phyloP scores from a whole-genome alignment of 257 asterid genomes.

The Ballota nigra region DNA sequence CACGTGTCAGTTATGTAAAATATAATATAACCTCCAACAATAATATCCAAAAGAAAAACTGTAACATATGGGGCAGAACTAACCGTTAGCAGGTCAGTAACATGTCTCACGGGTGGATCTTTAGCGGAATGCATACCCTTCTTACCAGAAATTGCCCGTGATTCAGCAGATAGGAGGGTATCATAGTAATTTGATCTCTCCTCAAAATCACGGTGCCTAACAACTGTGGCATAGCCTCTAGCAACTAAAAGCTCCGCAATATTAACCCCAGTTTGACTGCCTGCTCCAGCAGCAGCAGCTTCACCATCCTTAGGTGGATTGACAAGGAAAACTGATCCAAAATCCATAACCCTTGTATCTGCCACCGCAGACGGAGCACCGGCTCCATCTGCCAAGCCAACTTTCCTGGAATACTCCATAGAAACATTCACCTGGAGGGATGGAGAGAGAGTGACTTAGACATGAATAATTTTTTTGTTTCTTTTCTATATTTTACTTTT shows the following conservation, averaged over 20 bases:
- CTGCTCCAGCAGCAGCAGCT: constrained; percentile 50
- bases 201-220: constrained; percentile 97
- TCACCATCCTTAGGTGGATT: constrained; percentile 67
- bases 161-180: constrained; percentile 84
- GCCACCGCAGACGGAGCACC: constrained; percentile 45
- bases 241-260: constrained; percentile 86
- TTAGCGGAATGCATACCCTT: constrained; percentile 87
- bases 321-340: constrained; percentile 83
- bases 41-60: not conserved
- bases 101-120: constrained; percentile 85
- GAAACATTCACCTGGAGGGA: constrained; percentile 79
- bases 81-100: constrained; percentile 79
- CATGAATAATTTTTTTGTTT: too few relatives aligned
- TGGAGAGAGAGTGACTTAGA: too few relatives aligned
- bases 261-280: constrained; percentile 58
- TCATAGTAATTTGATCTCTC: constrained; percentile 93
- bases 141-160: constrained; percentile 83
- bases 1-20: not conserved
- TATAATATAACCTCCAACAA: constrained; percentile 3
- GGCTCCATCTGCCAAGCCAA: constrained; percentile 67
- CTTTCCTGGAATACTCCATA: constrained; percentile 96
- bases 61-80: constrained; percentile 32
- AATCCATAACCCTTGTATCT: constrained; percentile 86
- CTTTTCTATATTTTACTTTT: too few relatives aligned
- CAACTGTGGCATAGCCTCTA: constrained; percentile 91